Conservation (phyloP, 352 stramenopile species). For the Pythium diclinum region DNA sequence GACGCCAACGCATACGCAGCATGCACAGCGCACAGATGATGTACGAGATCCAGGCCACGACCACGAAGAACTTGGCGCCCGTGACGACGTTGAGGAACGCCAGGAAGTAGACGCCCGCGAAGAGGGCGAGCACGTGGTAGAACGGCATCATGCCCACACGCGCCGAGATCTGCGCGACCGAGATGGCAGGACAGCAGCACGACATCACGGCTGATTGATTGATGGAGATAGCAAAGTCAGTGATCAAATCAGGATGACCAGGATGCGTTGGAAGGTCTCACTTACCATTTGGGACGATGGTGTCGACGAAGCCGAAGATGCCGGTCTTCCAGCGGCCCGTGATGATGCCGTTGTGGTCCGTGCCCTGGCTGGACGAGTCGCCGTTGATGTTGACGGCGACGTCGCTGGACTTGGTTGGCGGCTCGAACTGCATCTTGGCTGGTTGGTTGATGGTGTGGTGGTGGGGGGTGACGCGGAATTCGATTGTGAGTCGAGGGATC, state of each 20-base stretch:
- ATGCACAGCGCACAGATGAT: constrained; percentile 41
- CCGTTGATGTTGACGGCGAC: constrained; percentile 40
- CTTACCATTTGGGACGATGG: constrained; percentile 67
- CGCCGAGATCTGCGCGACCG: constrained; percentile 58
- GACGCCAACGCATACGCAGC: constrained; percentile 51
- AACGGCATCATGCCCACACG: constrained; percentile 60
- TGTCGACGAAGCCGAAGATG: constrained; percentile 66
- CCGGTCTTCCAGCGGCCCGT: constrained; percentile 75
- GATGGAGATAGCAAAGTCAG: neutral
- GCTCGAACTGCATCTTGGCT: constrained; percentile 51
- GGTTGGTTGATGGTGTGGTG: constrained; percentile 4
- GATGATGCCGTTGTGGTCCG: constrained; percentile 68
- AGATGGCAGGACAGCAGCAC: constrained; percentile 59
- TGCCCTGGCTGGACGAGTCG: constrained; percentile 32
- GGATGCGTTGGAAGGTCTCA: neutral
- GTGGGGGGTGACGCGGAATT: neutral
- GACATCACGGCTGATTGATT: constrained; percentile 47
- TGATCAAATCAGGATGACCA: no score
- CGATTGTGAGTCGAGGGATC: constrained; percentile 12
- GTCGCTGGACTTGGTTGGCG: constrained; percentile 48
- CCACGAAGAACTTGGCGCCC: constrained; percentile 43
- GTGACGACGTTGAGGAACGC: constrained; percentile 36
- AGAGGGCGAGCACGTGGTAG: constrained; percentile 48
- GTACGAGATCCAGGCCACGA: constrained; percentile 39
- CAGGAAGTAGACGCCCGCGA: constrained; percentile 50